Conservation (phyloP, 2,329 filamentous ascomycete genomes). For the Ceratocystis ficicola region DNA sequence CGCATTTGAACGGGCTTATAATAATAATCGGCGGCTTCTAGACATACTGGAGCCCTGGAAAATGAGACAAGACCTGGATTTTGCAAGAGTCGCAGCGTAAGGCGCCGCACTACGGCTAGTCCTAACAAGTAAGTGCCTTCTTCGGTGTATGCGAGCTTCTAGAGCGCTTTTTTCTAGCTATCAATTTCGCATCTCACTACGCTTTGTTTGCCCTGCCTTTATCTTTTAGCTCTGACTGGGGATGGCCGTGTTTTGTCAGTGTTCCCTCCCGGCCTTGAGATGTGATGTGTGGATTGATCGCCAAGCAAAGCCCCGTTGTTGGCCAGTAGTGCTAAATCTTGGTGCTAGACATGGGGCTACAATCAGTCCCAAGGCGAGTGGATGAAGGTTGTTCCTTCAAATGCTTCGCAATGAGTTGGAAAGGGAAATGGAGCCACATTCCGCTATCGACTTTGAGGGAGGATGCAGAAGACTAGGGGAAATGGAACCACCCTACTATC, state of each 20-base stretch:
- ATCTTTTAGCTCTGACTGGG: not conserved
- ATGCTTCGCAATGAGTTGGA: not conserved
- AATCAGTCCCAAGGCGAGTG: not conserved
- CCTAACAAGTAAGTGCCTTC: too few relatives aligned
- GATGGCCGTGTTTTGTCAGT: not conserved
- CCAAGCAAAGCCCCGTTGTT: not conserved
- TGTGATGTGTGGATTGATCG: not conserved
- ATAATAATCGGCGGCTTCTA: too few relatives aligned
- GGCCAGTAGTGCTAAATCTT: not conserved
- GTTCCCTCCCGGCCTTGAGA: not conserved
- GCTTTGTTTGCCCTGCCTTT: not conserved
- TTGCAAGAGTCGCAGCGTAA: not conserved
- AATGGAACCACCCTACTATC: not conserved
- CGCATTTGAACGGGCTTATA: not conserved
- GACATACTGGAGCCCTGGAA: too few relatives aligned
- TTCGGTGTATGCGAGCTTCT: not conserved
- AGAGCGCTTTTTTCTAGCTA: not conserved
- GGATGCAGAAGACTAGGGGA: not conserved
- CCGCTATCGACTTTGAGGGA: not conserved
- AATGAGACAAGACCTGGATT: too few relatives aligned
- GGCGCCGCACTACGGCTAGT: not conserved
- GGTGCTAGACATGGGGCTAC: slow-evolving; percentile 6
- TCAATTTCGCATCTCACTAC: not conserved
- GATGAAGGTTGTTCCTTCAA: slow-evolving; percentile 7
- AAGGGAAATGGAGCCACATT: not conserved